Conservation (phyloP, 73 alveolate species). For the Paraurostyla sp. region DNA sequence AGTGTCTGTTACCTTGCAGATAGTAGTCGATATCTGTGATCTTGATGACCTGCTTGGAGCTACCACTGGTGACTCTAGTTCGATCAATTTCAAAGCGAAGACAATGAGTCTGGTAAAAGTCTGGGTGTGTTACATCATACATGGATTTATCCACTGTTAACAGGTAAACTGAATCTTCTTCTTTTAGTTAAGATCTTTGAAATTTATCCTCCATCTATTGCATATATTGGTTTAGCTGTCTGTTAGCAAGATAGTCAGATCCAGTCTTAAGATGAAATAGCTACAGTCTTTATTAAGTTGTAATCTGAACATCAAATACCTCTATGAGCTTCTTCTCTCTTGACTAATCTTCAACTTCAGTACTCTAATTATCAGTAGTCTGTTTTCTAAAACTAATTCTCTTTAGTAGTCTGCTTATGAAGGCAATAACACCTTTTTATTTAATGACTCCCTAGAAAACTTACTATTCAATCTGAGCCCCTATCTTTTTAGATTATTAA, state of each 20-base stretch:
- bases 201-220: not conserved
- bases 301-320: conserved; percentile 61
- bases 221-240: not conserved
- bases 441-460: not conserved
- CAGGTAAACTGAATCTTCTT: conserved; percentile 4
- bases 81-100: conserved; percentile 57
- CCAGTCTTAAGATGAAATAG: conserved; percentile 1
- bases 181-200: not conserved
- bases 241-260: not conserved
- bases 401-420: not conserved
- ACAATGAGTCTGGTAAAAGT: conserved; percentile 26
- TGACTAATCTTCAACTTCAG: too few relatives aligned
- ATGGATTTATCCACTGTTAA: not conserved
- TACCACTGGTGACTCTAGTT: not conserved
- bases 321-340: conserved; percentile 23
- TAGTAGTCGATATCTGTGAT: conserved; percentile 35
- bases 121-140: conserved; percentile 25
- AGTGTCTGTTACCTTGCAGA: conserved; percentile 26
- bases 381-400: too few relatives aligned
- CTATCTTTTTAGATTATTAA: not conserved
- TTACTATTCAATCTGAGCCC: not conserved
- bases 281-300: conserved; percentile 25
- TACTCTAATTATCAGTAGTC: too few relatives aligned
- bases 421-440: not conserved
- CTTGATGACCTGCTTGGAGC: not conserved